Conservation (phyloP, 257 asterid genomes). For the Solanum arcanum region DNA sequence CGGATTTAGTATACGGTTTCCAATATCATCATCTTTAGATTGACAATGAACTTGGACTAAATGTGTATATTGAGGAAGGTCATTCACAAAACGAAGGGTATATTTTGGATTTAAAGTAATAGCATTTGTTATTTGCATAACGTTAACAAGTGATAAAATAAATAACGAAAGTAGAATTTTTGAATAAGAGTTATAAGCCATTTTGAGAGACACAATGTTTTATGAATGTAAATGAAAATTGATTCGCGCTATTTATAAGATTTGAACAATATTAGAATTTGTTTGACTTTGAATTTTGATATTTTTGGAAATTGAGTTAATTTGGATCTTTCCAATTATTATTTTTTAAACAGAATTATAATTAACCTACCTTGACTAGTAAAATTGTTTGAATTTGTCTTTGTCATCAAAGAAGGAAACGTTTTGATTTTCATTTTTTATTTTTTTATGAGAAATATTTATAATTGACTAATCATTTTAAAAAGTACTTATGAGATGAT, state of each 20-base stretch:
- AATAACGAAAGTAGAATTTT: neutral
- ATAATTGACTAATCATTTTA: neutral
- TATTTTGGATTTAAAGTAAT: neutral
- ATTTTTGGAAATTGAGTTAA: neutral
- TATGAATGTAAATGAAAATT: neutral
- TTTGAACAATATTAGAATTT: neutral
- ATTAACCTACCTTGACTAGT: neutral
- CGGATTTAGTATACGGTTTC: neutral
- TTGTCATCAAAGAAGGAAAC: neutral
- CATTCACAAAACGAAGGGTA: neutral
- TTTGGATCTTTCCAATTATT: neutral
- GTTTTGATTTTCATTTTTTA: no score
- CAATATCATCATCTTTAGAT: neutral
- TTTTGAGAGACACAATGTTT: neutral
- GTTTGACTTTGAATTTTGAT: neutral
- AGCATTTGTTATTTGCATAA: neutral
- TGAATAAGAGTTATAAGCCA: neutral
- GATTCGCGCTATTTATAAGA: neutral
- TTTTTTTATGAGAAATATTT: neutral
- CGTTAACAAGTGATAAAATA: neutral
- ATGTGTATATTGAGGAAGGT: neutral
- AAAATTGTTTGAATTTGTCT: neutral
- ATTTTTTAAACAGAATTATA: neutral
- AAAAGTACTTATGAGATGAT: neutral
- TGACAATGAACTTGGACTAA: neutral